These are phyloP conservation scores for Smittium mucronatum DNA, from an alignment of 371 early-diverging fungal genomes.

Conservation along the genomic window DNA sequence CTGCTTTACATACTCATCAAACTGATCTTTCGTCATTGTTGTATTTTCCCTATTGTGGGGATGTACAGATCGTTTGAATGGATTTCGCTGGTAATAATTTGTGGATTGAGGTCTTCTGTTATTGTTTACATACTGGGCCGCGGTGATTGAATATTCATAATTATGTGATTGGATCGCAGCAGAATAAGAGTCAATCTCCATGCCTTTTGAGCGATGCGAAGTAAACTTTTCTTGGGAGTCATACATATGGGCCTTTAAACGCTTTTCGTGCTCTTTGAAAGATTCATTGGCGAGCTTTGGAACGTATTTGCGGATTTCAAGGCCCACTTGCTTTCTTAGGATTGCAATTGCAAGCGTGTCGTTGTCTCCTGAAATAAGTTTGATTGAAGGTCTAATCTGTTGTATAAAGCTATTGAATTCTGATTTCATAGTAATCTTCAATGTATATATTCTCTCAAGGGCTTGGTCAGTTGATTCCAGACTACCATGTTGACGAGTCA, in stretches of 20 bases:
- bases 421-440: not conserved
- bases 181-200: slow-evolving; percentile 5
- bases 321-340: slow-evolving; percentile 1
- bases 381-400: slow-evolving; percentile 5
- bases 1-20: too few species aligned
- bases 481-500: not conserved
- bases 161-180: too few species aligned
- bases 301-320: not conserved
- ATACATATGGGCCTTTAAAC: not conserved
- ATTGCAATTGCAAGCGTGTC: slow-evolving; percentile 4
- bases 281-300: slow-evolving; percentile 1
- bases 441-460: not conserved
- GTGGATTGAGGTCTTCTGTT: too few species aligned
- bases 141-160: too few species aligned
- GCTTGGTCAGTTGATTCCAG: not conserved
- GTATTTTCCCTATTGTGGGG: too few species aligned
- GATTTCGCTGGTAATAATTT: too few species aligned
- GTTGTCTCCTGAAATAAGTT: not conserved
- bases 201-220: not conserved
- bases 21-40: too few species aligned
- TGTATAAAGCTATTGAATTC: slow-evolving; percentile 4
- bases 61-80: too few species aligned
- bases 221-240: not conserved
- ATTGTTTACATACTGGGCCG: too few species aligned
- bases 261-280: not conserved